These are phyloP conservation scores for Marasmius oreades DNA, from an alignment of 1,284 basidiomycete species.

Conservation along the genomic window DNA sequence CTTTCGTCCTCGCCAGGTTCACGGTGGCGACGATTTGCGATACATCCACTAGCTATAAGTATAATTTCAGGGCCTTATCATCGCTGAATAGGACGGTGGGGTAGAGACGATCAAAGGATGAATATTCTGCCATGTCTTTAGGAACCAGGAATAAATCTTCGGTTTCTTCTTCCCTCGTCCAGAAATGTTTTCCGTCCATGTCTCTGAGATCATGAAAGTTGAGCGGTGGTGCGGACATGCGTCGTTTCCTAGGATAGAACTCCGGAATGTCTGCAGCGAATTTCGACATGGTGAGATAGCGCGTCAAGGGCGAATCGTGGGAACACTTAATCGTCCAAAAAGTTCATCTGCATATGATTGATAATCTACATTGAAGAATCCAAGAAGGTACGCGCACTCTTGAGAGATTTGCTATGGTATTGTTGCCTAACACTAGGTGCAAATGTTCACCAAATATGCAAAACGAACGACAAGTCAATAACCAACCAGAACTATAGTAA, in stretches of 20 bases:
- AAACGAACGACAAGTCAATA: no score
- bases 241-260: slow-evolving; percentile 4
- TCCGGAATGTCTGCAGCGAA: not conserved
- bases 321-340: no score
- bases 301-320: not conserved
- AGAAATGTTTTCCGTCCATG: not conserved
- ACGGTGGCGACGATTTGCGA: slow-evolving; percentile 6
- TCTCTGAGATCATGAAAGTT: not conserved
- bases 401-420: no score
- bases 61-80: slow-evolving; percentile 8
- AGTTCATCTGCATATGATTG: no score
- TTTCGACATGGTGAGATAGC: not conserved
- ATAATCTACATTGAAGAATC: no score
- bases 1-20: slow-evolving; percentile 3
- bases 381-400: no score
- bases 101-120: not conserved
- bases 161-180: not conserved
- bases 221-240: slow-evolving; percentile 3
- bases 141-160: slow-evolving; percentile 2
- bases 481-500: no score
- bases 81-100: not conserved
- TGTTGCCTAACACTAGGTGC: no score
- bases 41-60: slow-evolving; percentile 9
- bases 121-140: slow-evolving; percentile 4
- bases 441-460: no score